Conservation (phyloP, 495 filamentous ascomycete genomes). For the Emericellopsis terricola region DNA sequence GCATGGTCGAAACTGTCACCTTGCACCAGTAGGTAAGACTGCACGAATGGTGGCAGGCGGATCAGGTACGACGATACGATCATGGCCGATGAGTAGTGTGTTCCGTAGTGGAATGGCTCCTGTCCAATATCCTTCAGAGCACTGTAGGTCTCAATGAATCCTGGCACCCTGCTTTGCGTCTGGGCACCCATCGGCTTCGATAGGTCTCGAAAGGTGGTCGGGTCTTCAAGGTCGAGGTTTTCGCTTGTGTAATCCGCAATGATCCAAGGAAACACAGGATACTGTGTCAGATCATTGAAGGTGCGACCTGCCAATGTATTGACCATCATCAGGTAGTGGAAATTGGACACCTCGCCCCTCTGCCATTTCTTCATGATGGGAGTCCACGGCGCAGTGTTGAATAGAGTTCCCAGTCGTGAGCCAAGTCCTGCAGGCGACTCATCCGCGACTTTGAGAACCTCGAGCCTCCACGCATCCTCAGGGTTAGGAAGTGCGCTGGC, state of each 20-base stretch:
- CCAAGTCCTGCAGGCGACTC: slow-evolving; percentile 71
- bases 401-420: slow-evolving; percentile 87
- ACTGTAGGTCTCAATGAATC: slow-evolving; percentile 68
- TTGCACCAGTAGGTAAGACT: slow-evolving; percentile 92
- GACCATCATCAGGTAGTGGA: slow-evolving; percentile 94
- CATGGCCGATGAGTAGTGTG: slow-evolving; percentile 98
- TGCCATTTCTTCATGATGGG: slow-evolving; percentile 83
- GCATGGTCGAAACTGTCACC: slow-evolving; percentile 94
- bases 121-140: slow-evolving; percentile 87
- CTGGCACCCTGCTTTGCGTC: slow-evolving; percentile 47
- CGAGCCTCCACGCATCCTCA: slow-evolving; percentile 70
- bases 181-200: slow-evolving; percentile 98
- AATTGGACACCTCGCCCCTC: slow-evolving; percentile 91
- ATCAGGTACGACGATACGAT: slow-evolving; percentile 95
- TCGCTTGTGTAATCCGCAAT: slow-evolving; percentile 91
- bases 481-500: slow-evolving; percentile 30
- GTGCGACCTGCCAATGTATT: slow-evolving; percentile 95
- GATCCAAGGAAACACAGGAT: slow-evolving; percentile 96
- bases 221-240: slow-evolving; percentile 75
- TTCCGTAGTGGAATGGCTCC: slow-evolving; percentile 87
- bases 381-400: slow-evolving; percentile 55
- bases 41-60: slow-evolving; percentile 84
- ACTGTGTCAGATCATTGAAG: slow-evolving; percentile 96
- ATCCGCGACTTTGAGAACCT: slow-evolving; percentile 65
- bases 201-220: slow-evolving; percentile 72